Evolutionary conservation across 495 filamentous ascomycete species (phyloP).

Genomic region (Daldinia grandis): DNA sequence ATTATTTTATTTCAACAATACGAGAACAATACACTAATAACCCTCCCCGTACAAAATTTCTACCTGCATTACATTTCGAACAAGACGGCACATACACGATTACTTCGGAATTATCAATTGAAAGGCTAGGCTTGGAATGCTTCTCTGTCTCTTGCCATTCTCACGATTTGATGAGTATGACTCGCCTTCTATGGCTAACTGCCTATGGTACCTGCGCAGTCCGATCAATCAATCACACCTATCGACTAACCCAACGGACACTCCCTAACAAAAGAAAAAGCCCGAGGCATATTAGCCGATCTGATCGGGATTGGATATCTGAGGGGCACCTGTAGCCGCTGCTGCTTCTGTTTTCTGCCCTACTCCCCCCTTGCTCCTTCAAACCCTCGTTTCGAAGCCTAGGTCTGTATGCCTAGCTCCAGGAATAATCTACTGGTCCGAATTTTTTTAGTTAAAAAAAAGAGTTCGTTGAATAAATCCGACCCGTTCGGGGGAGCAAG

Average conservation of each 20-base stretch:
- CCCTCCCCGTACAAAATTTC: not conserved
- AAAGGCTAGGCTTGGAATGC: constrained; percentile 20
- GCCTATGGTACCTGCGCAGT: constrained; percentile 1
- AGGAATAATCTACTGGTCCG: constrained; percentile 30
- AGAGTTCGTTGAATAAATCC: constrained; percentile 26
- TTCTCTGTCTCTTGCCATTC: constrained; percentile 16
- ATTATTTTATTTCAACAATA: not conserved
- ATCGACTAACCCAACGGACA: constrained; percentile 12
- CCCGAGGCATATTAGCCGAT: constrained; percentile 23
- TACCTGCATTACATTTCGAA: not conserved
- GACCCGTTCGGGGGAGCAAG: constrained; percentile 25
- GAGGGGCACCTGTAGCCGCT: not conserved
- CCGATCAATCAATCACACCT: constrained; percentile 6
- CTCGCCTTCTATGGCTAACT: constrained; percentile 20
- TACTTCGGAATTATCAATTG: constrained; percentile 19
- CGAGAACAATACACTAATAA: not conserved
- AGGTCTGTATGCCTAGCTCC: constrained; percentile 16
- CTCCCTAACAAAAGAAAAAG: constrained; percentile 40
- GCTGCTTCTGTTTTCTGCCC: constrained; percentile 6
- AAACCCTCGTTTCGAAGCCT: constrained; percentile 3
- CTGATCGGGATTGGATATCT: constrained; percentile 18
- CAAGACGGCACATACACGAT: not conserved
- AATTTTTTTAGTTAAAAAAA: constrained; percentile 12
- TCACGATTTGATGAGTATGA: constrained; percentile 11
- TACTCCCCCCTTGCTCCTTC: constrained; percentile 4